Evolutionary conservation across 305 asterid genomes (phyloP).

Genomic region (Striga hermonthica): DNA sequence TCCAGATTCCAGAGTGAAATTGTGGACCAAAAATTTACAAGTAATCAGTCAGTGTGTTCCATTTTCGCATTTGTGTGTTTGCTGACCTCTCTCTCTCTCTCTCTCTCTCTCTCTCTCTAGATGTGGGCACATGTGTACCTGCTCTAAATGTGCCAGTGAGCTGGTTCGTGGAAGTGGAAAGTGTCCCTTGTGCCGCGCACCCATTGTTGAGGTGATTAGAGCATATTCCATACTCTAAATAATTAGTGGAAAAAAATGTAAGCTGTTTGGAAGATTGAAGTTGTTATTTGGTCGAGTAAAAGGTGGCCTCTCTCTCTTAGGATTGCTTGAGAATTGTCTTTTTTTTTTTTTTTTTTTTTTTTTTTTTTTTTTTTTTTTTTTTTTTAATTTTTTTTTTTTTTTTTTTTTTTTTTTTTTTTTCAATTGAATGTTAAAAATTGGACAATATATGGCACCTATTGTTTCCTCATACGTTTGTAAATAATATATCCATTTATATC

Average conservation of each 20-base stretch:
- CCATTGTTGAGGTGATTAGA: slow-evolving; percentile 93
- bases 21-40: no score
- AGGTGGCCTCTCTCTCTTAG: slow-evolving; percentile 24
- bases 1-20: no score
- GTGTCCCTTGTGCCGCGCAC: slow-evolving; percentile 97
- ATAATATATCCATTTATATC: slow-evolving; percentile 37
- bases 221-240: slow-evolving; percentile 92
- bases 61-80: background rate
- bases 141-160: slow-evolving; percentile 95
- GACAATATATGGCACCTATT: slow-evolving; percentile 37
- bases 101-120: slow-evolving; percentile 37
- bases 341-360: slow-evolving; percentile 32
- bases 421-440: slow-evolving; percentile 37
- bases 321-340: slow-evolving; percentile 37
- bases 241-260: slow-evolving; percentile 24
- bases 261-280: slow-evolving; percentile 24
- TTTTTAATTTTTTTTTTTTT: slow-evolving; percentile 34
- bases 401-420: slow-evolving; percentile 37
- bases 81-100: slow-evolving; percentile 19
- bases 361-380: slow-evolving; percentile 38
- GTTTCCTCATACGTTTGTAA: slow-evolving; percentile 17
- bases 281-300: slow-evolving; percentile 45
- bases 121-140: slow-evolving; percentile 99
- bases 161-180: slow-evolving; percentile 92
- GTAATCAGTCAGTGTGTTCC: background rate